Evolutionary conservation across 257 asterid species (phyloP), one percentile per base, ranked within the genome.

Genomic region (Anisodus acutangulus): DNA sequence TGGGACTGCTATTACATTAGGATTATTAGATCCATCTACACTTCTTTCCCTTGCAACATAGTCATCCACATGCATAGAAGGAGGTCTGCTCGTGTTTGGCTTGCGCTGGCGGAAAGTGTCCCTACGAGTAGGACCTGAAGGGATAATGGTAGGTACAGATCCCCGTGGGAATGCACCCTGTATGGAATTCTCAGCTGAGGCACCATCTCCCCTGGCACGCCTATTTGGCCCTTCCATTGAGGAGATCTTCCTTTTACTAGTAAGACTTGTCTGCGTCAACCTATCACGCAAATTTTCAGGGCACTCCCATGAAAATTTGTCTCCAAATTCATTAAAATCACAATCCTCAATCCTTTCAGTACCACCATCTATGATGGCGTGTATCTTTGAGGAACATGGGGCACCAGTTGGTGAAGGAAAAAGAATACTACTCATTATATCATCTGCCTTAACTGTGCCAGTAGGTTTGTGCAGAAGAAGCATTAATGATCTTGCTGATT

Each of bases 21-120:
- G 89, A 85, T 85, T 92, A 70, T 85, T 88, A 84, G 93, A 83
- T 86, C 97, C 95, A 90, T 94, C 98, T 55, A 94, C 90, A 84
- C 87, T 94, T 89, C 98, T 91, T 86, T 95, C 98, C 88, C 98
- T 93, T 70, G 97, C 97, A 84, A 95, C 98, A 88, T 94, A 95
- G 92, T 94, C 98, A 88, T 95, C 98, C 79, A 95, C 98, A 76
- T 96, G 99, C 99, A 96, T 96, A 84, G 99, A 96, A 84, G 99
- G 99, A 79, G 99, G 98, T 78, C 98, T 91, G 90, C 99, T 96
- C 60, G 98, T 96, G 91, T 96, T 96, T 45, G 97, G 98, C 91
- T 96, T 96, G 80, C 99, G 99, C 89, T 92, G 97, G 83, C 99
- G 92, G 87, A 96, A 96, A 83, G 92, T 88, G 87, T 96, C 99